Base-by-base conservation (phyloP, 768 basidiomycete genomes). In the Trametes villosa region DNA sequence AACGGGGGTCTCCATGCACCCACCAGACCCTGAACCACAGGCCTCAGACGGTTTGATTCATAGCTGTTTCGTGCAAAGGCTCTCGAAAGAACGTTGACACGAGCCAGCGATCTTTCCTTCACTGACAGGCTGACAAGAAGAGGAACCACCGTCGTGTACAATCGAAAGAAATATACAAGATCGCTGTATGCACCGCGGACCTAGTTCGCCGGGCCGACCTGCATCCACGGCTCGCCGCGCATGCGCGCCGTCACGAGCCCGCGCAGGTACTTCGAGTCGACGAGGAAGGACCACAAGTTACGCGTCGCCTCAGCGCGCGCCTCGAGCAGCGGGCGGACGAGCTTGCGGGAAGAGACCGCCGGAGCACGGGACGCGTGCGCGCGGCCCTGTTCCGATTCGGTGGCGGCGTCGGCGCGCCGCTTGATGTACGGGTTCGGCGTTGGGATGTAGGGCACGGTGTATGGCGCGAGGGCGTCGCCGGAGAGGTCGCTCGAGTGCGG, bases 361-460 rank as follows among this genome's bases (percentile, higher is more conserved):
- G 33, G 50, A 9, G 54, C 49, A 11, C 36, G 30, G 9, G 55
- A 56, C 11, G 27, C 24, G 45, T 41, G 47, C 9, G 49, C 33
- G 4, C 44, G 24, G n/a, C n/a, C n/a, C n/a, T n/a, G n/a, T n/a
- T n/a, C n/a, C n/a, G n/a, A n/a, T 17, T 40, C 30, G 29, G 18
- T 49, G 26, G 36, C 34, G 24, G 29, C 30, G 22, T 29, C 24
- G 1, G 40, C 18, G 30, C 62, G 62, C 3, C 44, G 61, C 44
- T 63, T 63, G 59, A 67, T 62, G 59, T 46, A 64, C 7, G 62
- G 57, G 62, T 64, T 67, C 18, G 57, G 47, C 17, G 62, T 59
- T 1, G 65, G 62, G 7, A 57, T 46, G 30, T 61, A 57, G n/a
- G 59, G 62, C 17, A 40, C 29, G 15, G 62, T 58, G 48, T 67